Evolutionary conservation across 73 alveolate genomes (phyloP), one percentile per base, ranked within the genome.

Genomic region (Paramecium caudatum): DNA sequence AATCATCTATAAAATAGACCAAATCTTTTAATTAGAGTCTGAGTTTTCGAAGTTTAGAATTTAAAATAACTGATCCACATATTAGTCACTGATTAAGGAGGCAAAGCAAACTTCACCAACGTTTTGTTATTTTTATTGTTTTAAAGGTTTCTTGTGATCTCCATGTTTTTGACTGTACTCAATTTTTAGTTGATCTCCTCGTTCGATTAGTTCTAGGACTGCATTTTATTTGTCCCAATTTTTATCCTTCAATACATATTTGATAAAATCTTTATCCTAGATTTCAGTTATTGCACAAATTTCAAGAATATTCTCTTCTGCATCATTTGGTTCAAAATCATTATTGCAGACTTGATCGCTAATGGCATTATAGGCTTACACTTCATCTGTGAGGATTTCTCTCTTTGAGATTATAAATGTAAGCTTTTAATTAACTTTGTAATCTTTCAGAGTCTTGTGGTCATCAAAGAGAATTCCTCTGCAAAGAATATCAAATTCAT

Each of bases 1-100:
- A 41, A 74, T 74, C 62, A 74, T 37, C 43, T 74, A 23, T 43
- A 74, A 74, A 12, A 74, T 74, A 16, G 39, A 21, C 88, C 88
- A 74, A 12, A 74, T 37, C 47, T 74, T 74, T n/a, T 21, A 34
- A 17, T 36, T 74, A 5, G 17, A 36, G n/a, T 74, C 62, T 5
- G 8, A 3, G 32, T 74, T 10, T 5, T 47, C 47, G 19, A 34
- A 41, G 43, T 74, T 74, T 13, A 74, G 69, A 8, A 74, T 15
- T 2, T 36, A 9, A 47, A 74, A 74, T 37, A 74, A 41, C 19
- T 41, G 19, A 12, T 37, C 39, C 17, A 74, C 21, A 21, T 37
- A 74, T 36, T 74, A 8, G 34, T 33, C 37, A 2, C 69, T 39
- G 9, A 39, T 74, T 21, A 39, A 41, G 4, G 88, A 41, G 7